Evolutionary conservation across 768 basidiomycete genomes (phyloP).

Genomic region (Rhizopogon sp.): DNA sequence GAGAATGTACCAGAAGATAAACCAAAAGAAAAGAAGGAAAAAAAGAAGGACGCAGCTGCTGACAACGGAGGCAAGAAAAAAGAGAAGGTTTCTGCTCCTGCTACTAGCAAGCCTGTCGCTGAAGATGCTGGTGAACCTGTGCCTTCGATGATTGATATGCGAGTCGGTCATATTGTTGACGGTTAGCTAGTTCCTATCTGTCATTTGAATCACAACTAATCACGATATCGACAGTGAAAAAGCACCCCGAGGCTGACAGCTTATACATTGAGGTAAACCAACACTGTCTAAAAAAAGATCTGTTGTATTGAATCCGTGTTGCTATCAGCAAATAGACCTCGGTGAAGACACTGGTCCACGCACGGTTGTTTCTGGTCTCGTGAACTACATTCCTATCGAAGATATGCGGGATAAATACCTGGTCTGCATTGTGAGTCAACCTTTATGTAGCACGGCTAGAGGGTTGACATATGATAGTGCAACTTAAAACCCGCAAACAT

Average conservation of each 20-base stretch:
- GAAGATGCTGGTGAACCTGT: conserved; percentile 77
- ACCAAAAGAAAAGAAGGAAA: conserved; percentile 53
- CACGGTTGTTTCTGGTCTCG: conserved; percentile 94
- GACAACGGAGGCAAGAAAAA: conserved; percentile 36
- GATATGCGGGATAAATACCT: conserved; percentile 82
- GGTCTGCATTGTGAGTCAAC: conserved; percentile 66
- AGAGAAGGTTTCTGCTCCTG: conserved; percentile 31
- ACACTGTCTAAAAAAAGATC: background rate
- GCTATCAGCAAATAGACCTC: conserved; percentile 81
- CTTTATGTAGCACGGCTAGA: background rate
- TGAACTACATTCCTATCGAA: conserved; percentile 95
- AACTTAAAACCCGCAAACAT: conserved; percentile 95
- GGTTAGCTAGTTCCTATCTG: conserved; percentile 41
- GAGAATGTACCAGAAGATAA: conserved; percentile 19
- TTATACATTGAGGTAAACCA: conserved; percentile 84
- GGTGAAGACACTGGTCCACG: conserved; percentile 94
- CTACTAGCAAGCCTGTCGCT: conserved; percentile 28
- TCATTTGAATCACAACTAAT: background rate
- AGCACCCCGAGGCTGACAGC: conserved; percentile 96
- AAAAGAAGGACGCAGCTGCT: conserved; percentile 34
- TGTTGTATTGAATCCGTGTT: conserved; percentile 11
- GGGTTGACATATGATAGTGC: conserved; percentile 41
- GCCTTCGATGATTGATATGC: conserved; percentile 96
- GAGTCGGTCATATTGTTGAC: conserved; percentile 90
- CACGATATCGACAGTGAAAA: conserved; percentile 56